Evolutionary conservation across 164 flowering plant species (phyloP).

Genomic region (Vitis rupestris): DNA sequence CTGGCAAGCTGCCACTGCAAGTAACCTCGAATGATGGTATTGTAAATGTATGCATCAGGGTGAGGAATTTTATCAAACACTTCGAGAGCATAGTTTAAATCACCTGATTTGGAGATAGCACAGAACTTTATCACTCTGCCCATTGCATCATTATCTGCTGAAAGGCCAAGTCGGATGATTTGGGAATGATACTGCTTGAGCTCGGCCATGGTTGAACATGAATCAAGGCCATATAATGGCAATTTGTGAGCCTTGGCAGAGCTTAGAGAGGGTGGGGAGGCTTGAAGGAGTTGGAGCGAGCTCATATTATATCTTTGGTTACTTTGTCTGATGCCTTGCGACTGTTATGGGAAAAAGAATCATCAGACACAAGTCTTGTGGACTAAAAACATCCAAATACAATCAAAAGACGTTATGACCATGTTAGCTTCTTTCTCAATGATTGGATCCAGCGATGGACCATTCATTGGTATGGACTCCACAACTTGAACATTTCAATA

Average conservation of each 20-base stretch:
- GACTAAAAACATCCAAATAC: too few relatives aligned
- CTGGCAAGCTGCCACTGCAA: slow-evolving; percentile 13
- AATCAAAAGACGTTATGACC: too few relatives aligned
- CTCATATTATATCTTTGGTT: neutral
- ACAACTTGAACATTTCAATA: too few relatives aligned
- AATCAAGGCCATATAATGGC: slow-evolving; percentile 5
- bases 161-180: slow-evolving; percentile 45
- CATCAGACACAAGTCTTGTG: neutral
- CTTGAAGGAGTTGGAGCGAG: slow-evolving; percentile 15
- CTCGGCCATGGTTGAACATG: slow-evolving; percentile 39
- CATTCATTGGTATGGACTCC: too few relatives aligned
- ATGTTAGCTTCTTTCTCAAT: too few relatives aligned
- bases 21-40: slow-evolving; percentile 47
- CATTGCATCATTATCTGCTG: slow-evolving; percentile 38
- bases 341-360: neutral
- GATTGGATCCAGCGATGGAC: too few relatives aligned
- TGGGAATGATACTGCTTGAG: slow-evolving; percentile 47
- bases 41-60: slow-evolving; percentile 53
- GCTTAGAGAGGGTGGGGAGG: slow-evolving; percentile 6
- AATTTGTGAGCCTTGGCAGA: neutral
- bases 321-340: neutral
- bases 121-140: slow-evolving; percentile 51
- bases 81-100: slow-evolving; percentile 41
- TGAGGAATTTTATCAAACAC: slow-evolving; percentile 37
- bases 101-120: slow-evolving; percentile 31